Evolutionary conservation across 768 basidiomycete species (phyloP).

Genomic region (Mycena latifolia): DNA sequence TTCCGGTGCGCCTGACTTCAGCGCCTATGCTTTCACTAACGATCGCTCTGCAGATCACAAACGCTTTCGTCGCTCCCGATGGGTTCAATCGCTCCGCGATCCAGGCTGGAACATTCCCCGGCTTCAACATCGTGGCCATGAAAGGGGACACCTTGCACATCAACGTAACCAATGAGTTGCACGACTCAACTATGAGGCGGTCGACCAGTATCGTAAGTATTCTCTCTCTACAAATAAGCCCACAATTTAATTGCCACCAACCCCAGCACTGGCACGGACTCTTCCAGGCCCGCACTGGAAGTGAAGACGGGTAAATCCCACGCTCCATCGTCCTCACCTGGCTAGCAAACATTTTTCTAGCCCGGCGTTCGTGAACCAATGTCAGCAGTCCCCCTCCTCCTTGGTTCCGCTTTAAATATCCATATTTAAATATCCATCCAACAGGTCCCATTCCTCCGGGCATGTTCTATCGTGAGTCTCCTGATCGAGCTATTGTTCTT

Average conservation of each 20-base stretch:
- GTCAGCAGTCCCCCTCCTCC: conserved; percentile 2
- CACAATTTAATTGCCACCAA: background rate
- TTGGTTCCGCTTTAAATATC: background rate
- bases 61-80: conserved; percentile 57
- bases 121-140: conserved; percentile 53
- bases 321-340: too few species aligned
- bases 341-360: background rate
- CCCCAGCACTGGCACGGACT: conserved; percentile 12
- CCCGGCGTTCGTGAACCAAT: conserved; percentile 9
- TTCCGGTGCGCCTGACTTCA: background rate
- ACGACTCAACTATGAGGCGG: conserved; percentile 48
- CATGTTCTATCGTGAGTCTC: background rate
- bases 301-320: conserved; percentile 1
- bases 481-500: background rate
- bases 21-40: background rate
- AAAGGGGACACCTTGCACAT: conserved; percentile 52
- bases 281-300: conserved; percentile 12
- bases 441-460: conserved; percentile 27
- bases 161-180: conserved; percentile 46
- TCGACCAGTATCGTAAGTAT: conserved; percentile 9
- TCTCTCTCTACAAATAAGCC: background rate
- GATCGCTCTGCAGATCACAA: background rate
- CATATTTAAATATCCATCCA: background rate
- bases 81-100: conserved; percentile 54
- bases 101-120: conserved; percentile 54